phyloP scores from a whole-genome alignment of 2,329 filamentous ascomycete genomes.

The Pestalotiopsis sp. region DNA sequence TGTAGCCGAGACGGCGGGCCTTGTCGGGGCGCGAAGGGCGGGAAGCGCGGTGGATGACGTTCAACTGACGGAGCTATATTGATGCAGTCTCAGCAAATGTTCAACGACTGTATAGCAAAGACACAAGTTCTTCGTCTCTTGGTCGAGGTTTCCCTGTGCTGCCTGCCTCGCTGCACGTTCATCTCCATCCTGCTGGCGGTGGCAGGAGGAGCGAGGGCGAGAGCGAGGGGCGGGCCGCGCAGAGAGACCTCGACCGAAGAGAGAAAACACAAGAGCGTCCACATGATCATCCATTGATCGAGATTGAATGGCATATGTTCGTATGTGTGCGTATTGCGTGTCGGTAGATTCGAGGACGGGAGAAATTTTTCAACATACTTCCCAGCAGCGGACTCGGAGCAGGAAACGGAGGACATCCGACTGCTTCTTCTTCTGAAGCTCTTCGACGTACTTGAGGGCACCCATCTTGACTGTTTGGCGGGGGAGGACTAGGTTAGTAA shows the following conservation, averaged over 20 bases:
- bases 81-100: conserved; percentile 99
- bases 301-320: conserved; percentile 26
- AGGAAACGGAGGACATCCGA: conserved; percentile 99
- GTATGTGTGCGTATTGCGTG: conserved; percentile 25
- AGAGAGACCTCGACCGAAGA: conserved; percentile 22
- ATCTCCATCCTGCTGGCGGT: not conserved
- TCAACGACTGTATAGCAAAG: conserved; percentile 99
- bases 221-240: not conserved
- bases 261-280: conserved; percentile 31
- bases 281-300: conserved; percentile 33
- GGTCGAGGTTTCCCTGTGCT: not conserved
- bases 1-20: conserved; percentile 99
- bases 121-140: conserved; percentile 30
- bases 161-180: conserved; percentile 33
- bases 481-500: conserved; percentile 24
- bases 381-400: conserved; percentile 99
- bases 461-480: conserved; percentile 75
- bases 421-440: conserved; percentile 99
- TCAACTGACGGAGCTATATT: conserved; percentile 99
- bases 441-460: conserved; percentile 99
- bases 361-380: conserved; percentile 71
- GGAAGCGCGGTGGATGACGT: conserved; percentile 99
- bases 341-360: conserved; percentile 26
- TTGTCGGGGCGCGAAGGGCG: conserved; percentile 99
- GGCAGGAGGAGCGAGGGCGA: conserved; percentile 1